A percentile compares a stretch with the other conserved stretches of the same genome.
These are phyloP conservation scores for Globisporangium mamillatum DNA, from an alignment of 352 stramenopile genomes.

Conservation along the genomic window DNA sequence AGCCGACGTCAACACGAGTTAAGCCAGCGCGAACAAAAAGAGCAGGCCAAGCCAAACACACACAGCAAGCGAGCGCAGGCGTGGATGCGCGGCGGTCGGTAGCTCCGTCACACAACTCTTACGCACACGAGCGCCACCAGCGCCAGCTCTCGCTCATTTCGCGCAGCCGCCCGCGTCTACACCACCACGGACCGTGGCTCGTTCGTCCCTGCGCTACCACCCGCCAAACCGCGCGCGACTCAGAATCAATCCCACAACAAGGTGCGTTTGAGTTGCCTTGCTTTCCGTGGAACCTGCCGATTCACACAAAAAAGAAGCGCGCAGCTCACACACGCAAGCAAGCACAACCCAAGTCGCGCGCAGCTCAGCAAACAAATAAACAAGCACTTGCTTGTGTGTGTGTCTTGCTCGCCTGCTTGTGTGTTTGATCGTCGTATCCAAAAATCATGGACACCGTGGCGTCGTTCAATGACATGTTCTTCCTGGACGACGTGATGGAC, in stretches of 20 bases:
- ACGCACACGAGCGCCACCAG: not conserved
- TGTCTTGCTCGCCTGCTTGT: not conserved
- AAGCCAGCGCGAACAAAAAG: not conserved
- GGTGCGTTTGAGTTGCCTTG: not conserved
- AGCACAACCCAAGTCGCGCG: not conserved
- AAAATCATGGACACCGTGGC: not conserved
- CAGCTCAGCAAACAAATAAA: not conserved
- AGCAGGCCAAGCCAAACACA: not conserved
- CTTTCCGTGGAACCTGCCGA: not conserved
- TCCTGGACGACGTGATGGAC: slow-evolving; percentile 15
- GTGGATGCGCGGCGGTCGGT: not conserved
- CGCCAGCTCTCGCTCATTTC: not conserved
- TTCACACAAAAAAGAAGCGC: not conserved
- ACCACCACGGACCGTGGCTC: not conserved
- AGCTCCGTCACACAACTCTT: slow-evolving; percentile 6
- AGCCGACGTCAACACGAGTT: not conserved
- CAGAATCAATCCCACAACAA: not conserved
- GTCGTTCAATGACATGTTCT: slow-evolving; percentile 9
- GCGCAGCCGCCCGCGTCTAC: slow-evolving; percentile 2
- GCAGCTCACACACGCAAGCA: not conserved
- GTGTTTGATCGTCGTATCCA: not conserved
- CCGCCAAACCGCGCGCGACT: not conserved
- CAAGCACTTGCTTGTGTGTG: not conserved
- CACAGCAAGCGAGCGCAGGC: not conserved
- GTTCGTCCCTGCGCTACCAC: not conserved